Base-by-base conservation (phyloP, 2,329 filamentous ascomycete species). In the Amauroascus verrucosus region DNA sequence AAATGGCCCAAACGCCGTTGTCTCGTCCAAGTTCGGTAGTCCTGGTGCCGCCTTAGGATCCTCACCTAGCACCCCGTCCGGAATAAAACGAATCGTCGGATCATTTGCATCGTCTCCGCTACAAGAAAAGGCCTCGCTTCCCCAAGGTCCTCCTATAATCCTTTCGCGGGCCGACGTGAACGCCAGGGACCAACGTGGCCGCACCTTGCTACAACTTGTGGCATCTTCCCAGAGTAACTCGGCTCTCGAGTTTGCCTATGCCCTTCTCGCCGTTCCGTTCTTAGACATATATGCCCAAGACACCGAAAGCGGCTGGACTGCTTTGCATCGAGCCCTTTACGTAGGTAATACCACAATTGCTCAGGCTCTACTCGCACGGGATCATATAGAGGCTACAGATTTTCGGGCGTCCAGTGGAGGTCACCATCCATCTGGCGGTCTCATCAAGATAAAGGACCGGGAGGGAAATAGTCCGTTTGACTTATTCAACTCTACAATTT, bases 401-500 rank as follows among this genome's bases (percentile, higher is more conserved):
- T 82, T 83, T 58, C 80, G 80, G 6, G 73, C 77, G 16, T 58
- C 59, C 30, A 77, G 77, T 22, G 78, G 76, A 13, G 74, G 79
- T 16, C 72, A 77, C 18, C 76, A 81, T 59, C 81, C 81, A 62
- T 80, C 83, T 30, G 83, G 84, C 8, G 84, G 84, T 26, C 72
- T 97, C 40, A 90, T 96, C 63, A 96, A 95, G 72, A 88, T 93
- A 49, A 98, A 97, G 68, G 93, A 98, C 64, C 83, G 86, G 55
- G 93, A 97, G 70, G 91, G 91, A 8, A 89, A 94, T 64, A 95
- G 89, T 60, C 91, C 93, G 0, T 91, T 97, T 60, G 93, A 97
- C 66, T 73, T 98, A 9, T 97, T 95, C 63, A 86, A 88, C 58
- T 82, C 86, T 37, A 95, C 88, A 0, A 93, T 96, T 61, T 84